Conservation (phyloP, 352 stramenopile species). For the Pythium volutum region DNA sequence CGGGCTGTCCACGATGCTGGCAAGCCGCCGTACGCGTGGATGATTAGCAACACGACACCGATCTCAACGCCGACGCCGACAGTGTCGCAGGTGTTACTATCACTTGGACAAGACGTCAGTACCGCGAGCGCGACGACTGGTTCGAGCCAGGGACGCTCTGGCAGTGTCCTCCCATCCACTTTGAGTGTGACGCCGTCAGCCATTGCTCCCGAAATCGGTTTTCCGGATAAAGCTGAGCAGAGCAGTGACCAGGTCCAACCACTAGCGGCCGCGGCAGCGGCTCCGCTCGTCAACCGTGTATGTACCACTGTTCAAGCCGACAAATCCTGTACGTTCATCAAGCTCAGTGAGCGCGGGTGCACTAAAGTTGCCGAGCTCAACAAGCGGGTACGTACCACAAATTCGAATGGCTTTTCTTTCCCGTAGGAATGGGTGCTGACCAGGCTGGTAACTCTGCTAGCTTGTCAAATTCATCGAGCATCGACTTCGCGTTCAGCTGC, state of each 20-base stretch:
- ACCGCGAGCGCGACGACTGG: neutral
- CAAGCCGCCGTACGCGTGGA: conserved; percentile 68
- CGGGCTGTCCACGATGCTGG: conserved; percentile 57
- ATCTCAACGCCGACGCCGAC: conserved; percentile 37
- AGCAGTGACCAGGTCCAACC: neutral
- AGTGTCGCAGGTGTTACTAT: conserved; percentile 25
- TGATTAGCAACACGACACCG: conserved; percentile 70
- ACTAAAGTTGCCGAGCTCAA: conserved; percentile 67
- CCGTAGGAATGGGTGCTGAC: neutral
- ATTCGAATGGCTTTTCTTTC: neutral
- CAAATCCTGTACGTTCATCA: conserved; percentile 74
- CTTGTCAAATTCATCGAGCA: conserved; percentile 76
- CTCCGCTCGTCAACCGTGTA: conserved; percentile 46
- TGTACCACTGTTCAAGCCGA: conserved; percentile 66
- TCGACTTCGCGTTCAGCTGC: conserved; percentile 50
- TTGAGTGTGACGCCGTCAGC: neutral
- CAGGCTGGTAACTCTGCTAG: conserved; percentile 21
- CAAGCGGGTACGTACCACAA: conserved; percentile 38
- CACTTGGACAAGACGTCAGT: conserved; percentile 14
- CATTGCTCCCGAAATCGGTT: neutral
- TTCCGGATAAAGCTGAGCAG: neutral
- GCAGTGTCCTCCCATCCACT: neutral
- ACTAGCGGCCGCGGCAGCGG: neutral
- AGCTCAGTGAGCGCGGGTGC: conserved; percentile 71
- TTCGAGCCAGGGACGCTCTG: neutral